phyloP scores from a whole-genome alignment of 73 alveolate genomes.

The Paramecium sonneborni region DNA sequence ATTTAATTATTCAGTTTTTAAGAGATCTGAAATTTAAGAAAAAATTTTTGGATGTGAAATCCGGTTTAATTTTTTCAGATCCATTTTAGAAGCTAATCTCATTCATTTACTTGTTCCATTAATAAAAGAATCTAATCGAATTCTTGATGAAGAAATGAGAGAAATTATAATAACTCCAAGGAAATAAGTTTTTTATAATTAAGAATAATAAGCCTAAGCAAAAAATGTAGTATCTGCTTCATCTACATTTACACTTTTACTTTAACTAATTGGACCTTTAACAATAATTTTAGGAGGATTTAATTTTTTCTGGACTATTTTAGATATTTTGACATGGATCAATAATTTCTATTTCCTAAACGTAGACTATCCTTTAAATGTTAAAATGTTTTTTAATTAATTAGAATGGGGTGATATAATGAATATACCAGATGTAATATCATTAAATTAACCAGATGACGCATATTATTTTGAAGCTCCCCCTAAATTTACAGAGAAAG shows the following conservation, averaged over 20 bases:
- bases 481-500: neutral
- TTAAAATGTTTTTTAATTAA: neutral
- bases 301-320: neutral
- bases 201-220: neutral
- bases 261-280: neutral
- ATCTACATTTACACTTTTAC: neutral
- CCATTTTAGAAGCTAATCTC: neutral
- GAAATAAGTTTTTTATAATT: neutral
- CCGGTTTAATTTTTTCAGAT: neutral
- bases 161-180: conserved; percentile 4
- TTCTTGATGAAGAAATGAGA: neutral
- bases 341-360: neutral
- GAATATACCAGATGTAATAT: neutral
- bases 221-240: neutral
- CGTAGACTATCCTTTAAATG: neutral
- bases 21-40: neutral
- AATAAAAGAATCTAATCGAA: neutral
- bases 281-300: neutral
- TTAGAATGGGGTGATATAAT: neutral
- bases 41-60: neutral
- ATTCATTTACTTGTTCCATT: neutral
- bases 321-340: neutral
- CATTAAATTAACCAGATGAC: neutral
- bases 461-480: neutral
- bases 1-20: neutral